phyloP scores from a whole-genome alignment of 345 rosid species.

The Heritiera littoralis region DNA sequence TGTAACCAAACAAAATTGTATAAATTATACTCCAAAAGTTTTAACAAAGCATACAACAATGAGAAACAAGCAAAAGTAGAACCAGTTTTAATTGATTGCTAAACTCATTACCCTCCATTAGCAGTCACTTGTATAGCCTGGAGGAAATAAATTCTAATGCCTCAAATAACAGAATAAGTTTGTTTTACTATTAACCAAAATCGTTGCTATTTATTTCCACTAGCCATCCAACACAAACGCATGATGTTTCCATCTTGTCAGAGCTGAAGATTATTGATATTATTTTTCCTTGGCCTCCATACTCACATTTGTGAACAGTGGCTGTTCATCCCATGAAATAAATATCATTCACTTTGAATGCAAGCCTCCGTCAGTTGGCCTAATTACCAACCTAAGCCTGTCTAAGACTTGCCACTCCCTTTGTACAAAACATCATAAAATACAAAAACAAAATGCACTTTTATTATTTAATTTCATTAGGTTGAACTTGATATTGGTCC shows the following conservation, averaged over 20 bases:
- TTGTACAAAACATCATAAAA: not conserved
- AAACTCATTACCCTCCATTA: slow-evolving; percentile 12
- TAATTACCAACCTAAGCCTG: slow-evolving; percentile 7
- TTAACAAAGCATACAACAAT: not conserved
- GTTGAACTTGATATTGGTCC: not conserved
- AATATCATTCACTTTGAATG: not conserved
- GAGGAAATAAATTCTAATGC: not conserved
- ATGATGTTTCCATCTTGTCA: not conserved
- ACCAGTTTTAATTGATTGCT: not conserved
- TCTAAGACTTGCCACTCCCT: not conserved
- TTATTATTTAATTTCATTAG: not conserved
- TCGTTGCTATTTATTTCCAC: not conserved
- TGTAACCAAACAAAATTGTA: not conserved
- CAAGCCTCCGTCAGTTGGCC: not conserved
- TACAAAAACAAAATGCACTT: not conserved
- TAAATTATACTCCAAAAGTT: not conserved
- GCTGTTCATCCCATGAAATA: not conserved
- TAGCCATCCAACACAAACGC: not conserved
- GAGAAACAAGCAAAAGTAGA: not conserved
- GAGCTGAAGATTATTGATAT: not conserved
- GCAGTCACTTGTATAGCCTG: not conserved
- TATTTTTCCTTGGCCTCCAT: not conserved
- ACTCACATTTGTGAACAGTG: not conserved
- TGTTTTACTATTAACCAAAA: slow-evolving; percentile 4
- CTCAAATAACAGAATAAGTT: not conserved